phyloP scores from a whole-genome alignment of 139 green algal species.

The Nannochloris sp. region DNA sequence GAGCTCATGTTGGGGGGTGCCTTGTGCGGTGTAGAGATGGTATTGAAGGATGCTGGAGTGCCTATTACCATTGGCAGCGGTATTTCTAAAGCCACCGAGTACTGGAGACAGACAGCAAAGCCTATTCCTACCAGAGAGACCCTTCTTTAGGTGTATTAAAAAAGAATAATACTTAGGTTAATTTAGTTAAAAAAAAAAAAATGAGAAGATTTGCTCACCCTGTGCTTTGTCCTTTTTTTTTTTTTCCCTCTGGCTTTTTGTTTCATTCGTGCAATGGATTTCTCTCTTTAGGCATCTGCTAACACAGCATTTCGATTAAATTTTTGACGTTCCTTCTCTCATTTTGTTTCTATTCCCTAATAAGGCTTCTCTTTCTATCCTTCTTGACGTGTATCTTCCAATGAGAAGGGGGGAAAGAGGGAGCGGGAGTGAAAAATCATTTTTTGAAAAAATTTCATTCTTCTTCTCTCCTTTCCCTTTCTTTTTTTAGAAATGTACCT shows the following conservation, averaged over 20 bases:
- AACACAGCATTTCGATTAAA: no score
- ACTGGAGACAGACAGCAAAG: conserved; percentile 63
- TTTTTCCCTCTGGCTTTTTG: not conserved
- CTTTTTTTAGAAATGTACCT: no score
- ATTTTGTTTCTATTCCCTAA: no score
- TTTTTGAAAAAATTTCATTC: conserved; percentile 3
- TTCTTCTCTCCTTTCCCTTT: no score
- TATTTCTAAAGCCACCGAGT: conserved; percentile 63
- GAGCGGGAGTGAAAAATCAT: no score
- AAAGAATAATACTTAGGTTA: not conserved
- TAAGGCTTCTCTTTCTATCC: no score
- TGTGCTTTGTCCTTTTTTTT: not conserved
- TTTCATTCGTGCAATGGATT: not conserved
- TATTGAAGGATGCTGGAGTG: conserved; percentile 75
- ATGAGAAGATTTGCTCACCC: not conserved
- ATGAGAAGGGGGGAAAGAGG: no score
- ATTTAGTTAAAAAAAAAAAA: not conserved
- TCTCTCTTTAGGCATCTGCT: not conserved
- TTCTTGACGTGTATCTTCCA: no score
- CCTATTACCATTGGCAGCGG: conserved; percentile 67
- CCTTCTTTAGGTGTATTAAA: not conserved
- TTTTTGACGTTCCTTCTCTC: no score
- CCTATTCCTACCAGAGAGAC: conserved; percentile 69
- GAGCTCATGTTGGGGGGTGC: conserved; percentile 87
- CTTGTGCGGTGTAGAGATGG: conserved; percentile 86